Base-by-base conservation (phyloP, 208 protist genomes). In the Entamoeba dispar region DNA sequence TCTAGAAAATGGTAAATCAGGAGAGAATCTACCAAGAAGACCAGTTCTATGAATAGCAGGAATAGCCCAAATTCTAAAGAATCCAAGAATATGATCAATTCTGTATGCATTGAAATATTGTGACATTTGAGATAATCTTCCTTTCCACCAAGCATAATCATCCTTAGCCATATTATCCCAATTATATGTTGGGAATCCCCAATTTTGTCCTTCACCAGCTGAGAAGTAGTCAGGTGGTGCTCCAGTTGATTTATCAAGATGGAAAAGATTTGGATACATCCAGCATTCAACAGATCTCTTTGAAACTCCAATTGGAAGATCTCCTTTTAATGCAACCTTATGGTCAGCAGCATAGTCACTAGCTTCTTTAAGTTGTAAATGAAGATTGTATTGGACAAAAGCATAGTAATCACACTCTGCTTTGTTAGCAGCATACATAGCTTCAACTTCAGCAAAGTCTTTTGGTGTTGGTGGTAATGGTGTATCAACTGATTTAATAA, bases 11-110 rank as follows among this genome's bases (percentile, higher is more conserved):
- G 95, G 91, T 91, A 95, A 94, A 51, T 92, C 92, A 34, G 92
- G 93, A 4, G 34, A 4, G 34, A 92, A 94, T 31, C 73, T 15
- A 31, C 93, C 93, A 6, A 93, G 12, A 5, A 86, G 43, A 34
- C 91, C 94, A 92, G 38, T 27, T 7, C 69, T 49, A 4, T 94
- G 51, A 57, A 61, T 61, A n/a, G 93, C 43, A 3, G 96, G 95
- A 27, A 97, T 96, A 91, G 96, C 95, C 96, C 96, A 97, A 91
- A 97, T 97, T 47, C 96, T 93, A 94, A 97, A 97, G 94, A 96
- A 96, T 49, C 96, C 96, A 2, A 97, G 55, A 12, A 97, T 94
- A 92, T 97, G 96, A 94, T 97, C 96, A 49, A 97, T 96, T 57
- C 96, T 93, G 86, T 95, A 97, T 3, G 94, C 94, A 91, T 96